A percentile compares a stretch with the other conserved stretches of the same genome.
phyloP scores from a whole-genome alignment of 2,329 filamentous ascomycete genomes.

The Exophiala xenobiotica region DNA sequence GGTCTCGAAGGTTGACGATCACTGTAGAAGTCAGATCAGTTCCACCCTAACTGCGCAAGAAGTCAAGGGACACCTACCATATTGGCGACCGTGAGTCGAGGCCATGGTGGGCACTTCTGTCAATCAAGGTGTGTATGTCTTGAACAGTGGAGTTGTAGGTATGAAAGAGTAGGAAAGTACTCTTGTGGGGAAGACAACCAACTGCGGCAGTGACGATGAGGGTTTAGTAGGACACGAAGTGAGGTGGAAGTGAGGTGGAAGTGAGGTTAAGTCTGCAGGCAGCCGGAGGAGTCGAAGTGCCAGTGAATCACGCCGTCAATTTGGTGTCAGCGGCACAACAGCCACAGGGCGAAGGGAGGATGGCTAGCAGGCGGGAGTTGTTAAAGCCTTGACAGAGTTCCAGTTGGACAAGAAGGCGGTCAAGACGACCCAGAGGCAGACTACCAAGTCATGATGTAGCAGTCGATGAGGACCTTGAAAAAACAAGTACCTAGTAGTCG shows the following conservation, averaged over 20 bases:
- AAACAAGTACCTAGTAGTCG: too few species aligned
- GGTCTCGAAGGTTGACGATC: slow-evolving; percentile 36
- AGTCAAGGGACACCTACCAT: slow-evolving; percentile 7
- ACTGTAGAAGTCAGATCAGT: slow-evolving; percentile 31
- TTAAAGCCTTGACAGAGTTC: background rate
- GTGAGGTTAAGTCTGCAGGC: slow-evolving; percentile 7
- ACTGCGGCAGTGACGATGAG: background rate
- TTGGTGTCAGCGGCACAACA: background rate
- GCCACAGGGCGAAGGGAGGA: background rate
- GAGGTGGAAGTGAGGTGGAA: slow-evolving; percentile 2
- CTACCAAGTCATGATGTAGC: too few species aligned
- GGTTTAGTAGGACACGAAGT: too few species aligned
- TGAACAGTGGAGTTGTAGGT: too few species aligned
- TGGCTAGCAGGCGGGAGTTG: background rate
- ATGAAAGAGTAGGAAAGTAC: too few species aligned
- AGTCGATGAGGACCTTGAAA: background rate
- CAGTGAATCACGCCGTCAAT: background rate
- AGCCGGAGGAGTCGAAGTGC: slow-evolving; percentile 10
- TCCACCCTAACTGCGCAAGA: background rate
- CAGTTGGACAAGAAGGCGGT: background rate
- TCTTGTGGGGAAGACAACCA: too few species aligned
- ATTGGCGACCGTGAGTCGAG: background rate
- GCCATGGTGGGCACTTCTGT: slow-evolving; percentile 2
- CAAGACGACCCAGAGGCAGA: background rate
- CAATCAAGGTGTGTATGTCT: background rate